phyloP scores from a whole-genome alignment of 169 alveolate genomes.

The Cryptosporidium ryanae region DNA sequence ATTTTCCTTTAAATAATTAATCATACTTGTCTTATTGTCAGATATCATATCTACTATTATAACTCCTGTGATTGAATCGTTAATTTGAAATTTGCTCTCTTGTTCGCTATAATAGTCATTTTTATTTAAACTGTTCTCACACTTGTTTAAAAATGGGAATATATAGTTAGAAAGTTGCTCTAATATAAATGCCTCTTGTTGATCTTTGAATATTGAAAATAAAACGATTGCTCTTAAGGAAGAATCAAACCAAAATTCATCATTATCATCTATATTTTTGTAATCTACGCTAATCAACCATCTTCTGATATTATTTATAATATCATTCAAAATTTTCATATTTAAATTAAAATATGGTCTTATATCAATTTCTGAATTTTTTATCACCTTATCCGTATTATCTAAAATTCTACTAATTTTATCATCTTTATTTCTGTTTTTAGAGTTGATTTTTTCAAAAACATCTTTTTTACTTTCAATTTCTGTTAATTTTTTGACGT shows the following conservation, averaged over 20 bases:
- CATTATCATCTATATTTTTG: slow-evolving; percentile 30
- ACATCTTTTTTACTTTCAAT: background rate
- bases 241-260: slow-evolving; percentile 69
- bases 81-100: background rate
- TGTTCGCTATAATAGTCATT: background rate
- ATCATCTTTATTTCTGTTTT: slow-evolving; percentile 9
- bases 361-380: background rate
- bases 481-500: slow-evolving; percentile 15
- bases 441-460: background rate
- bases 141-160: slow-evolving; percentile 8
- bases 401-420: background rate
- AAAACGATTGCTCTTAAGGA: slow-evolving; percentile 17
- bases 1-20: slow-evolving; percentile 3
- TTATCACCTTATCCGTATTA: background rate
- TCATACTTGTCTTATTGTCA: slow-evolving; percentile 9
- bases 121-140: background rate
- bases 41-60: slow-evolving; percentile 16
- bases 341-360: background rate
- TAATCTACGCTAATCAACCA: slow-evolving; percentile 9
- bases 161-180: slow-evolving; percentile 11
- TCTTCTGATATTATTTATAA: slow-evolving; percentile 21
- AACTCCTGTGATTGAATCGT: slow-evolving; percentile 51
- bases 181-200: slow-evolving; percentile 22
- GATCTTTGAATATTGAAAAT: slow-evolving; percentile 9
- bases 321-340: background rate